phyloP scores from a whole-genome alignment of 164 flowering plant genomes.

The Paratinospora sagittata region DNA sequence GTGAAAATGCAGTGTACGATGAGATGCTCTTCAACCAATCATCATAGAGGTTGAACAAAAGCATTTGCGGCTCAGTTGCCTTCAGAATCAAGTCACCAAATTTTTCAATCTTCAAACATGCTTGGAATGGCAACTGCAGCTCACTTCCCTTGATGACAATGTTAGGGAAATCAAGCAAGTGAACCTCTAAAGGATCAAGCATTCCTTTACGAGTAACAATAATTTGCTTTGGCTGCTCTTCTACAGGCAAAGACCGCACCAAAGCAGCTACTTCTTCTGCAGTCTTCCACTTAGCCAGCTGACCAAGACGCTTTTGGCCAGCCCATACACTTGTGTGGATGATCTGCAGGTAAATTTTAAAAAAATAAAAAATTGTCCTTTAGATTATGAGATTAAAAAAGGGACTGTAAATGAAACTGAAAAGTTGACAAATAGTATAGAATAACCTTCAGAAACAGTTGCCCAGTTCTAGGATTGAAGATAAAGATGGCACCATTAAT shows the following conservation, averaged over 20 bases:
- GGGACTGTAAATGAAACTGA: neutral
- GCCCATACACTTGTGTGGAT: constrained; percentile 99
- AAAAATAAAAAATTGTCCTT: neutral
- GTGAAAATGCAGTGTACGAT: constrained; percentile 95
- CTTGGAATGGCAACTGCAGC: constrained; percentile 97
- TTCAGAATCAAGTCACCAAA: constrained; percentile 96
- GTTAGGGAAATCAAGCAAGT: constrained; percentile 97
- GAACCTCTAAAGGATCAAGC: constrained; percentile 99
- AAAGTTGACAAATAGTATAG: neutral
- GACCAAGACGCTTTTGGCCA: constrained; percentile 99
- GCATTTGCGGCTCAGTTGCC: constrained; percentile 99
- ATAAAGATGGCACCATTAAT: constrained; percentile 99
- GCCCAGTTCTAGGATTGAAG: constrained; percentile 97
- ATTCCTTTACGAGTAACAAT: constrained; percentile 99
- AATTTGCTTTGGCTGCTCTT: constrained; percentile 98
- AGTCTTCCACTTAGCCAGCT: constrained; percentile 99
- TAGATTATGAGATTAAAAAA: neutral
- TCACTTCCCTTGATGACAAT: constrained; percentile 99
- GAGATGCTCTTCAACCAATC: constrained; percentile 99
- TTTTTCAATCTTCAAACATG: constrained; percentile 97
- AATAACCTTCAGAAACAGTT: constrained; percentile 83
- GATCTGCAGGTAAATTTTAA: constrained; percentile 41
- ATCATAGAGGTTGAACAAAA: constrained; percentile 94
- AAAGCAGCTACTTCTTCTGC: constrained; percentile 99
- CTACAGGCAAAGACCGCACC: constrained; percentile 97